A percentile compares a stretch with the other conserved stretches of the same genome.
These are phyloP conservation scores for Lodderomyces parapsilosis DNA, from an alignment of 1,139 yeast genomes.

Conservation along the genomic window DNA sequence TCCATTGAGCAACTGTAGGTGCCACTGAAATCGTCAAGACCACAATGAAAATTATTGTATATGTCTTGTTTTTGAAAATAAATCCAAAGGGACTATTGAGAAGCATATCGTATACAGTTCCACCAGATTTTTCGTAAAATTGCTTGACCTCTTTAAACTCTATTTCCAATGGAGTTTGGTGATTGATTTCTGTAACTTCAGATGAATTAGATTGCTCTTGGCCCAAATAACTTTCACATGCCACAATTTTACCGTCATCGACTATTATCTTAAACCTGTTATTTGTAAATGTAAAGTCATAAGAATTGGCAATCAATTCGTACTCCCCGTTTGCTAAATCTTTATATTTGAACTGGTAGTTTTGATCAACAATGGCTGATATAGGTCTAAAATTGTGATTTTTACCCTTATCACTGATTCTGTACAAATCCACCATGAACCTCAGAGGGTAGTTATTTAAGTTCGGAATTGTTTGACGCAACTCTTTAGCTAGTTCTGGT, in stretches of 20 bases:
- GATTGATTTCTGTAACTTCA: conserved; percentile 17
- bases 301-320: conserved; percentile 33
- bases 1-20: conserved; percentile 31
- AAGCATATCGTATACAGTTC: conserved; percentile 34
- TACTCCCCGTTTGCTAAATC: conserved; percentile 32
- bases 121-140: conserved; percentile 36
- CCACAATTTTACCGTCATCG: conserved; percentile 21
- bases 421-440: conserved; percentile 28
- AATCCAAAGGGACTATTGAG: conserved; percentile 45
- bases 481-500: conserved; percentile 20
- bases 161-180: conserved; percentile 22
- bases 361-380: conserved; percentile 23
- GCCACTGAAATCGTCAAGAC: conserved; percentile 32
- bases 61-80: conserved; percentile 37
- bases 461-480: conserved; percentile 26
- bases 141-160: conserved; percentile 23
- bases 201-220: conserved; percentile 18
- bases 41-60: conserved; percentile 33
- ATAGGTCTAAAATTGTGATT: conserved; percentile 9
- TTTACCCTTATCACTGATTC: conserved; percentile 10
- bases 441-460: conserved; percentile 38
- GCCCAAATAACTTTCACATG: conserved; percentile 24
- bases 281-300: conserved; percentile 32
- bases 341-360: conserved; percentile 26
- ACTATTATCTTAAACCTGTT: conserved; percentile 26